A percentile compares a stretch with the other conserved stretches of the same genome.
These are phyloP conservation scores for Phellinidium pouzarii DNA, from an alignment of 1,284 basidiomycete genomes.

Conservation along the genomic window DNA sequence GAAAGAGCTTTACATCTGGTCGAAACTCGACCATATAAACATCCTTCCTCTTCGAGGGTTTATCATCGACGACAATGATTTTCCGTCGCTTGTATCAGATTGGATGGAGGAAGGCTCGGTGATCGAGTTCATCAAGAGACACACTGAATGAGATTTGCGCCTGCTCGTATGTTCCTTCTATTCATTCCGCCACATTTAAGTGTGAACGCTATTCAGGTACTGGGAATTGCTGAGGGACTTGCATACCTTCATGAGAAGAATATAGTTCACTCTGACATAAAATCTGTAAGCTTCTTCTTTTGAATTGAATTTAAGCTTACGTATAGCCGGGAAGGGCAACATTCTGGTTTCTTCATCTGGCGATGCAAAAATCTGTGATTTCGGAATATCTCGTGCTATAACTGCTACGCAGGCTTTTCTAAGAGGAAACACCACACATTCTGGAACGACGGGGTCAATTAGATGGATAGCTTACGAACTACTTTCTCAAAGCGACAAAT, in stretches of 20 bases:
- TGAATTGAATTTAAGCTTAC: neutral
- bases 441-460: neutral
- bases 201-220: constrained; percentile 4
- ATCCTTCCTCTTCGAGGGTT: neutral
- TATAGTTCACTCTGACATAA: constrained; percentile 14
- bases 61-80: too few species aligned
- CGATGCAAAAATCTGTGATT: constrained; percentile 5
- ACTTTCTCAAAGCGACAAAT: neutral
- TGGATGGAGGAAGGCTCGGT: too few species aligned
- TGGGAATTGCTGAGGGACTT: constrained; percentile 9
- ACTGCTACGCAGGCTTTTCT: neutral
- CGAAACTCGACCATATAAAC: neutral
- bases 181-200: too few species aligned
- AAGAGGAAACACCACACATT: neutral
- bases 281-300: constrained; percentile 10
- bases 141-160: too few species aligned
- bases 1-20: neutral
- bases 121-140: too few species aligned
- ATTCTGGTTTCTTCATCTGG: constrained; percentile 5
- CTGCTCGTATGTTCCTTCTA: too few species aligned
- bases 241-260: constrained; percentile 12
- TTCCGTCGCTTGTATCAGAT: too few species aligned
- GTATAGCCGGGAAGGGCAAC: constrained; percentile 3
- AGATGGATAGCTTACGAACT: constrained; percentile 10
- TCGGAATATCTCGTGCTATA: constrained; percentile 7